These are phyloP conservation scores for Eragrostis tef DNA, from an alignment of 202 grass and related monocot genomes.

Conservation along the genomic window DNA sequence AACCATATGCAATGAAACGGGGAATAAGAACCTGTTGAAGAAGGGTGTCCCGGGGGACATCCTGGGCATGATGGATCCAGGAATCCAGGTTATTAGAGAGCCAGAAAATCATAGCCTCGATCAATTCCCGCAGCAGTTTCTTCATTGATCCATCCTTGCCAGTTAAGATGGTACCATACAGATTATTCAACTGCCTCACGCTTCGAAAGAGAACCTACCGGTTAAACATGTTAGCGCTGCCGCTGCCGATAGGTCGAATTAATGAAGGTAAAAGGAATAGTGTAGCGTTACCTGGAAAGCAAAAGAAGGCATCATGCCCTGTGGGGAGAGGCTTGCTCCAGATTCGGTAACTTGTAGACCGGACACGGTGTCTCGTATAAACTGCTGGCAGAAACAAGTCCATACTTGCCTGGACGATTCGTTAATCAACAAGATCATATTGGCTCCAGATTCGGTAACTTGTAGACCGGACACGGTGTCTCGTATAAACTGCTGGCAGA, in stretches of 20 bases:
- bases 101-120: constrained; percentile 56
- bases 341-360: background rate
- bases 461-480: constrained; percentile 48
- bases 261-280: background rate
- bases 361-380: constrained; percentile 53
- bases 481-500: constrained; percentile 52
- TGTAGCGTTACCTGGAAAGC: constrained; percentile 58
- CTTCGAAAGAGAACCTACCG: constrained; percentile 48
- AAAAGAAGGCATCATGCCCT: constrained; percentile 50
- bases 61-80: constrained; percentile 41
- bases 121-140: constrained; percentile 50
- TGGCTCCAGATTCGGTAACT: too few relatives aligned
- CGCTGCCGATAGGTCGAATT: too few relatives aligned
- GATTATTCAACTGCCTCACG: constrained; percentile 39
- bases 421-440: constrained; percentile 40
- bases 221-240: background rate
- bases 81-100: constrained; percentile 44
- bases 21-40: constrained; percentile 42
- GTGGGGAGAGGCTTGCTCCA: background rate
- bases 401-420: constrained; percentile 47
- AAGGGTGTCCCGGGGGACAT: constrained; percentile 28
- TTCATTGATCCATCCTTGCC: constrained; percentile 44
- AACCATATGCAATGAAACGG: background rate
- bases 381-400: constrained; percentile 48
- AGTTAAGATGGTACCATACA: constrained; percentile 47